phyloP scores from a whole-genome alignment of 78 protist species.

The Diacronema lutheri region DNA sequence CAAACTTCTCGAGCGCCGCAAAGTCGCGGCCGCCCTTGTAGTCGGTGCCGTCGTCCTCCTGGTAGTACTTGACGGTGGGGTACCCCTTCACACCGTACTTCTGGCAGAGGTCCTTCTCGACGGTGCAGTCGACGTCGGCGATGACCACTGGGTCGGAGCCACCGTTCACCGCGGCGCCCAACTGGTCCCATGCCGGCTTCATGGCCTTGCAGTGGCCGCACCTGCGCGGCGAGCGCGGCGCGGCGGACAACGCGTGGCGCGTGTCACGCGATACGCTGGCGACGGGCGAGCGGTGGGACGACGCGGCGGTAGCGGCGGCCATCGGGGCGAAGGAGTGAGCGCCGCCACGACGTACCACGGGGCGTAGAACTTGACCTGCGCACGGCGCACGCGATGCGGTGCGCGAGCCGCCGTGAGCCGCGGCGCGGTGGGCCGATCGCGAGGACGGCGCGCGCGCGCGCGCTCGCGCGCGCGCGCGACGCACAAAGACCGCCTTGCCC shows the following conservation, averaged over 20 bases:
- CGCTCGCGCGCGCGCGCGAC: too few species aligned
- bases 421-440: too few species aligned
- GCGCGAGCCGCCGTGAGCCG: too few species aligned
- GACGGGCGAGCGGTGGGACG: too few species aligned
- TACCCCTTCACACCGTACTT: slow-evolving; percentile 26
- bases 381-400: too few species aligned
- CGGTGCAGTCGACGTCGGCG: slow-evolving; percentile 30
- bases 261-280: too few species aligned
- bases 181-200: slow-evolving; percentile 35
- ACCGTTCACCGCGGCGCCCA: not conserved
- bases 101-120: slow-evolving; percentile 4
- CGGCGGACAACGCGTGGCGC: too few species aligned
- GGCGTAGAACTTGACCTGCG: slow-evolving; percentile 12
- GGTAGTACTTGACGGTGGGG: slow-evolving; percentile 30
- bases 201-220: slow-evolving; percentile 32
- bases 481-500: not conserved
- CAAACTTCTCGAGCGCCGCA: not conserved
- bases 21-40: slow-evolving; percentile 35
- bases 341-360: not conserved
- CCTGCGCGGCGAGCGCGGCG: too few species aligned
- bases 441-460: too few species aligned
- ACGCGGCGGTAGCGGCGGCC: too few species aligned
- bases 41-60: slow-evolving; percentile 15
- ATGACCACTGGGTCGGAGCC: not conserved
- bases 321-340: too few species aligned